These are phyloP conservation scores for Crucibulum laeve DNA, from an alignment of 768 basidiomycete genomes.

Conservation along the genomic window DNA sequence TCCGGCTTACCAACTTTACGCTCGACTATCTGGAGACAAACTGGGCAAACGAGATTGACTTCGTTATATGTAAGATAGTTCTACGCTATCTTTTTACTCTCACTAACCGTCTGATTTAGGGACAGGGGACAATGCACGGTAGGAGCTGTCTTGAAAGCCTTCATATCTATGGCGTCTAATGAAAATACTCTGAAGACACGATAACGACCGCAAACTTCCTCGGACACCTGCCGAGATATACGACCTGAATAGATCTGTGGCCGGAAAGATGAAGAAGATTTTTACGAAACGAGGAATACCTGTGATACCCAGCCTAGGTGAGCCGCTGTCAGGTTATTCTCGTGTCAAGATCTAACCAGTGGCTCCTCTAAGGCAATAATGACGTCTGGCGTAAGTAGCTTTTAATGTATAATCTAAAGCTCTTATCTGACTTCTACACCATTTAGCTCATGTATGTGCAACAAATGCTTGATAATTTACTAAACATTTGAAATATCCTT, in stretches of 20 bases:
- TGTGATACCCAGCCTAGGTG: conserved; percentile 78
- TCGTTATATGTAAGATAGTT: conserved; percentile 69
- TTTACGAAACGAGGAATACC: conserved; percentile 70
- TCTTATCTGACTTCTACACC: conserved; percentile 10
- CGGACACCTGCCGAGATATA: conserved; percentile 80
- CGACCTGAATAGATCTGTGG: conserved; percentile 63
- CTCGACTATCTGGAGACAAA: conserved; percentile 75
- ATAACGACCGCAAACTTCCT: conserved; percentile 78
- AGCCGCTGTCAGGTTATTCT: conserved; percentile 11
- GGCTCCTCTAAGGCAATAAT: conserved; percentile 64
- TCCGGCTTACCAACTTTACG: conserved; percentile 74
- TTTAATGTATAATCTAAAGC: conserved; percentile 5
- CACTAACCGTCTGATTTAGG: conserved; percentile 31
- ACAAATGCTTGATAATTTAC: neutral
- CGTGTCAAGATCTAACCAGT: neutral
- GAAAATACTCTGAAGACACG: conserved; percentile 55
- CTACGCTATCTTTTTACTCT: conserved; percentile 5
- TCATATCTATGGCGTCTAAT: too few species aligned
- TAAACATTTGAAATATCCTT: conserved; percentile 6
- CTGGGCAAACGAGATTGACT: conserved; percentile 84
- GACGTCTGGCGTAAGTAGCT: conserved; percentile 77
- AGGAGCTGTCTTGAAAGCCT: conserved; percentile 7
- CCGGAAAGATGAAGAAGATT: conserved; percentile 65
- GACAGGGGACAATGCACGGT: conserved; percentile 79
- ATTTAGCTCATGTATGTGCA: conserved; percentile 52